Base-by-base conservation (phyloP, 768 basidiomycete genomes). In the Lyophyllum decastes region DNA sequence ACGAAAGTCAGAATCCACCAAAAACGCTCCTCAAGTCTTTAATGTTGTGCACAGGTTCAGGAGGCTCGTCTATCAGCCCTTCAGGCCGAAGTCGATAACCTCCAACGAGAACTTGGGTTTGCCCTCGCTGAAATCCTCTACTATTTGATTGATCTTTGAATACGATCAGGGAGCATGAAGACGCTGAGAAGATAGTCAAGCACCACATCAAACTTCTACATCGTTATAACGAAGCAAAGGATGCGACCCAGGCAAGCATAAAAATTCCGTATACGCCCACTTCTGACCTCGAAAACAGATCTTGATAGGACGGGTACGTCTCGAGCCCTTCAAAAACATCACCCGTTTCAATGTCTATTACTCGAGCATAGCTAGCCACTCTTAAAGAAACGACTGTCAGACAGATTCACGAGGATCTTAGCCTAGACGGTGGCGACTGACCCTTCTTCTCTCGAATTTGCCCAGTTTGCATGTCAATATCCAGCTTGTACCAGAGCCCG, bases 191-290 rank as follows among this genome's bases (percentile, higher is more conserved):
- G 38, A 71, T 68, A 43, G 69, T 88, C 22, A 83, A 85, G 59
- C 72, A 76, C 14, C 89, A 92, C 63, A 92, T 92, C 69, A 82
- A 81, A 61, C 75, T 90, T 3, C 73, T 92, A 34, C 91, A 92
- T 68, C 76, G 74, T 35, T 93, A 92, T 60, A 92, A 92, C 59
- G 91, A 92, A 68, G 82, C 89, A 9, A 92, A 92, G 66, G 91
- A 93, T 68, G 91, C 90, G 4, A 79, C 89, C 0, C 91, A 92
- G 85, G 90, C 85, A 58, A 58, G 67, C 59, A 25, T 19, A 26
- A 45, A 48, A 14, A 27, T 35, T 57, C 49, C 27, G 16, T 30
- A 59, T 60, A 51, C 27, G 49, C 44, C n/a, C 25, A 52, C 27
- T 30, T 52, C 19, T 44, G 5, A 49, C 26, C 16, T 46, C 25